Percentiles rank a stretch among this genome's conserved stretches.
These are phyloP conservation scores for Garcileccinum viscosum DNA, from an alignment of 1,284 basidiomycete genomes.

Conservation along the genomic window DNA sequence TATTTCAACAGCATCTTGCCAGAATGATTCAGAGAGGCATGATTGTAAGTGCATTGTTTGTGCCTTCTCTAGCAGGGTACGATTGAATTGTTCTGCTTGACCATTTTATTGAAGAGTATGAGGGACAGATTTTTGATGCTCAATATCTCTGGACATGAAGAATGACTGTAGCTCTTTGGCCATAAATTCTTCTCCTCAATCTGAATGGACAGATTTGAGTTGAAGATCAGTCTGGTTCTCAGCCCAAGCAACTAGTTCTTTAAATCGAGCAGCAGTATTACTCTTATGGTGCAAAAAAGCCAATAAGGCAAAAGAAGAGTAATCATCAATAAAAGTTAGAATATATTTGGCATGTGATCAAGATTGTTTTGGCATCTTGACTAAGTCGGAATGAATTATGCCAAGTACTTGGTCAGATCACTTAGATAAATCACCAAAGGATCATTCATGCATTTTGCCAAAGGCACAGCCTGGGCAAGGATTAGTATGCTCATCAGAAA, in stretches of 20 bases:
- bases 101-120: constrained; percentile 2
- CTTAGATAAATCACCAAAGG: no score
- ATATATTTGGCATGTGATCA: no score
- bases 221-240: neutral
- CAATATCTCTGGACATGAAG: neutral
- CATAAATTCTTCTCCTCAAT: neutral
- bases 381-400: no score
- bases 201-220: neutral
- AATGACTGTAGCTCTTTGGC: neutral
- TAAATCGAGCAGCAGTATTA: neutral
- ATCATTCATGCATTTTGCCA: no score
- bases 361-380: no score
- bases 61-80: neutral
- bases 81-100: neutral
- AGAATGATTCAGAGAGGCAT: neutral
- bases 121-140: neutral
- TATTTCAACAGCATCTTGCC: neutral
- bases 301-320: no score
- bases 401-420: no score
- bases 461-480: no score
- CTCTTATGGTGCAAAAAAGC: no score
- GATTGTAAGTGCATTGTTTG: neutral
- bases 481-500: no score
- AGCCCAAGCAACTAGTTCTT: neutral
- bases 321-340: no score